Conservation (phyloP, 177 flowering plant species). For the Vitis hybrid region DNA sequence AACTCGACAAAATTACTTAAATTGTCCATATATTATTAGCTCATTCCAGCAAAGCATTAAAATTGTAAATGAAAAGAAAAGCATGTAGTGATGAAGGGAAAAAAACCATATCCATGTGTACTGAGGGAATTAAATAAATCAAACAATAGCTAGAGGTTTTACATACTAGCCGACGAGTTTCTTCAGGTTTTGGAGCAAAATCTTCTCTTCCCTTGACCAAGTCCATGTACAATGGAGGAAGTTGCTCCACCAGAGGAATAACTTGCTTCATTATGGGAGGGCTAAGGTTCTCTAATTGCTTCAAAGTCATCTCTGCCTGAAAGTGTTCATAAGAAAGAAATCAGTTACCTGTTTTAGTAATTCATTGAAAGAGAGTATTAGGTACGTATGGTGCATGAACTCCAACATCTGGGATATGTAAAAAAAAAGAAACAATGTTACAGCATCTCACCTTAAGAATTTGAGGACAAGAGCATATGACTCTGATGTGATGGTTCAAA, state of each 20-base stretch:
- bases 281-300: slow-evolving; percentile 82
- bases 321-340: slow-evolving; percentile 14
- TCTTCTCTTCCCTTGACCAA: slow-evolving; percentile 88
- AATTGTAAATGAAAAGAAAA: not conserved
- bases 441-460: no score
- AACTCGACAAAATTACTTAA: not conserved
- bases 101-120: not conserved
- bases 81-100: not conserved
- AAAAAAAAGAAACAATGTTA: no score
- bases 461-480: no score
- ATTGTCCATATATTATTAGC: no score
- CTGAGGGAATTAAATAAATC: not conserved
- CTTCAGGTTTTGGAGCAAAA: slow-evolving; percentile 92
- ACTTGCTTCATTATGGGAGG: slow-evolving; percentile 92
- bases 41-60: not conserved
- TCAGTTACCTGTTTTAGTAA: slow-evolving; percentile 4
- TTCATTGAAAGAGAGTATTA: not conserved
- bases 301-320: slow-evolving; percentile 92
- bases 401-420: no score
- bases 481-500: no score
- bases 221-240: slow-evolving; percentile 92
- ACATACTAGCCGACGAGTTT: slow-evolving; percentile 82
- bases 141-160: slow-evolving; percentile 1
- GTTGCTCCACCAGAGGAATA: slow-evolving; percentile 91
- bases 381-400: no score